A percentile compares a stretch with the other conserved stretches of the same genome.
Evolutionary conservation across 495 filamentous ascomycete species (phyloP).

Genomic region (Penicillium parvum): DNA sequence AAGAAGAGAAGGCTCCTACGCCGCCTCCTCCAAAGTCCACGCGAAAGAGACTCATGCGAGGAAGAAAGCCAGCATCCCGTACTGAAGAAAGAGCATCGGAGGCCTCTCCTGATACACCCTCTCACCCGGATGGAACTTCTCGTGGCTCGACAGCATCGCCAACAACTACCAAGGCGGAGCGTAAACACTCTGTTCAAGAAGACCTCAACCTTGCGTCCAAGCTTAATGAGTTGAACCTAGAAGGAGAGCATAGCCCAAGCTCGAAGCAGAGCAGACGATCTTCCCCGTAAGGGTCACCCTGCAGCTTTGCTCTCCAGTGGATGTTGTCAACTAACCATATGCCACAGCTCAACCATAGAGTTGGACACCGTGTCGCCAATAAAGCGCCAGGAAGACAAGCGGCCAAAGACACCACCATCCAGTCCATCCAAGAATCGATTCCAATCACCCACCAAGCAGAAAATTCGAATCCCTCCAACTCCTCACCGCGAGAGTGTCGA

Average conservation of each 20-base stretch:
- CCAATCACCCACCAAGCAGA: slow-evolving; percentile 51
- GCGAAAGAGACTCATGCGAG: slow-evolving; percentile 35
- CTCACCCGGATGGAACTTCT: slow-evolving; percentile 18
- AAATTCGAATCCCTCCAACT: slow-evolving; percentile 44
- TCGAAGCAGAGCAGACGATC: slow-evolving; percentile 18
- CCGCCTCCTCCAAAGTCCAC: slow-evolving; percentile 22
- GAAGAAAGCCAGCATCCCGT: slow-evolving; percentile 27
- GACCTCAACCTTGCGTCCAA: slow-evolving; percentile 23
- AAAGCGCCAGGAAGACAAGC: slow-evolving; percentile 11
- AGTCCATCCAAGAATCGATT: slow-evolving; percentile 43
- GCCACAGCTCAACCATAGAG: slow-evolving; percentile 13
- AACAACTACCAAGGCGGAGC: slow-evolving; percentile 8
- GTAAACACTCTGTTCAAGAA: slow-evolving; percentile 22
- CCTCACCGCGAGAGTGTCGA: slow-evolving; percentile 66
- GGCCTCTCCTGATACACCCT: slow-evolving; percentile 11
- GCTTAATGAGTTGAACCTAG: slow-evolving; percentile 19
- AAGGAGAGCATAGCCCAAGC: slow-evolving; percentile 21
- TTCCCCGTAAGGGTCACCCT: slow-evolving; percentile 23
- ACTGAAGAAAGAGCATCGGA: slow-evolving; percentile 7
- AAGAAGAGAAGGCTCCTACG: slow-evolving; percentile 21
- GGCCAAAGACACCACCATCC: slow-evolving; percentile 38
- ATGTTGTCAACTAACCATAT: slow-evolving; percentile 4
- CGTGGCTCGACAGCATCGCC: slow-evolving; percentile 16
- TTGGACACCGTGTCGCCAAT: slow-evolving; percentile 21
- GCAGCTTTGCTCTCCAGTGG: neutral